Percentiles rank a stretch among this genome's conserved stretches.
phyloP scores from a whole-genome alignment of 495 filamentous ascomycete genomes.

The Neurospora terricola region DNA sequence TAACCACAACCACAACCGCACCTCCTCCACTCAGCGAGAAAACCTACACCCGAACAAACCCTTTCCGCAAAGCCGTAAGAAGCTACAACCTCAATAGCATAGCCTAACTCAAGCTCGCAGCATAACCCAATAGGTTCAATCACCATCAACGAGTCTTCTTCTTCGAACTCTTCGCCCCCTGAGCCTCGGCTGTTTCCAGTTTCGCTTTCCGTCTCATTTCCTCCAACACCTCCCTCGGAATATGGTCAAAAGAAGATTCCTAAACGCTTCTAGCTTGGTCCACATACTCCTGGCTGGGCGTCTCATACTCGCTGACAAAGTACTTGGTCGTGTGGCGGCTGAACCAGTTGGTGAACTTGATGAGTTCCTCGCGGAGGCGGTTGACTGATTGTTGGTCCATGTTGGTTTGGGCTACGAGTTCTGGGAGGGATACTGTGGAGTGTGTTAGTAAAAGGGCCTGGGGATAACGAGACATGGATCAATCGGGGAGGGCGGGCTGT shows the following conservation, averaged over 20 bases:
- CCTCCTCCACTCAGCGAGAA: not conserved
- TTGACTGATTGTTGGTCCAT: constrained; percentile 88
- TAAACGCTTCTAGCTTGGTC: constrained; percentile 34
- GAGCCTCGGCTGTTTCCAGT: not conserved
- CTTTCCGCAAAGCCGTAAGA: not conserved
- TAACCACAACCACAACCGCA: not conserved
- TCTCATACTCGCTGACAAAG: constrained; percentile 71
- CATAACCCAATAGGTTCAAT: not conserved
- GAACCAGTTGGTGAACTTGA: constrained; percentile 72
- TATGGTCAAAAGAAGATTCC: constrained; percentile 5
- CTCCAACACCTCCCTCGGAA: not conserved
- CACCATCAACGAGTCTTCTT: not conserved
- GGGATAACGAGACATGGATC: not conserved
- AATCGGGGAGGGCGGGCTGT: no score
- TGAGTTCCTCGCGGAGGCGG: constrained; percentile 77
- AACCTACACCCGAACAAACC: not conserved
- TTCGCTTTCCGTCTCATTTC: not conserved
- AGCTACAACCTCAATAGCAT: not conserved
- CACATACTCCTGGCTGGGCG: constrained; percentile 38
- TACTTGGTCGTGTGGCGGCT: constrained; percentile 60
- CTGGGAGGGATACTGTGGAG: constrained; percentile 68
- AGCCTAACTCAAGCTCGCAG: not conserved
- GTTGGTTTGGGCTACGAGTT: constrained; percentile 92
- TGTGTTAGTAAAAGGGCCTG: constrained; percentile 8
- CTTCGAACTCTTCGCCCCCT: not conserved